phyloP scores from a whole-genome alignment of 306 rosid genomes.

The barrel medic (Medicago truncatula) region MtrunA17r5.0-ANR NC_053046.1:42389501-42390000 shows the following conservation, averaged over 20 bases:
- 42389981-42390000: conserved; percentile 28
- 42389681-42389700: not conserved
- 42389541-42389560: not conserved
- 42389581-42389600: too few species aligned
- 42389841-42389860: conserved; percentile 52
- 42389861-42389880: conserved; percentile 39
- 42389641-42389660: not conserved
- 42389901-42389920: conserved; percentile 63
- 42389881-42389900: conserved; percentile 25
- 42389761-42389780: conserved; percentile 95
- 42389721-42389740: not conserved
- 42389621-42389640: not conserved
- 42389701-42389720: conserved; percentile 13
- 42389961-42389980: not conserved
- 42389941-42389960: not conserved
- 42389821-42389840: conserved; percentile 58
- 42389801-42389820: conserved; percentile 78
- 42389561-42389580: not conserved
- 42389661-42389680: not conserved
- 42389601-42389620: too few species aligned
- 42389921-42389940: conserved; percentile 32
- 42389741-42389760: conserved; percentile 78
- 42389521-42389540: not conserved
- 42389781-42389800: conserved; percentile 78
- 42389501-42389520: not conserved